Conservation (phyloP, 805 yeast genomes). For the Wickerhamiella dianesei region DNA sequence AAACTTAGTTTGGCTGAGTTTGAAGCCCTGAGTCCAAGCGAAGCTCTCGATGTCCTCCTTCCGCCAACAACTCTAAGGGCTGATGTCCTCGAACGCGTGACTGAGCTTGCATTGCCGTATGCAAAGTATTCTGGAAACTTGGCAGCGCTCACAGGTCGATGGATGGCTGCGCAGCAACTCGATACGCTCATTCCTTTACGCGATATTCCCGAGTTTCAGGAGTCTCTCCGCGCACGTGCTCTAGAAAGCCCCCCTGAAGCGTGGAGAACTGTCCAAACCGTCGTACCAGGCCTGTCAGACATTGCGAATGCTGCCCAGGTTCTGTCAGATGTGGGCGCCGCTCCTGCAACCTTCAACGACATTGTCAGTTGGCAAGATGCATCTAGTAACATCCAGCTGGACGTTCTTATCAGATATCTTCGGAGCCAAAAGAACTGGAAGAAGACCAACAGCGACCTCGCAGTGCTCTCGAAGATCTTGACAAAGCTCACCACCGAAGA, state of each 20-base stretch:
- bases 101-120: slow-evolving; percentile 21
- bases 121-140: slow-evolving; percentile 13
- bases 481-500: slow-evolving; percentile 3
- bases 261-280: slow-evolving; percentile 2
- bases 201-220: slow-evolving; percentile 6
- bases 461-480: slow-evolving; percentile 7
- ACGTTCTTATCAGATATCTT: slow-evolving; percentile 8
- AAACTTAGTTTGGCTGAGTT: slow-evolving; percentile 11
- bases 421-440: slow-evolving; percentile 1
- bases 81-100: slow-evolving; percentile 15
- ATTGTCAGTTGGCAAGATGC: slow-evolving; percentile 14
- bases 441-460: slow-evolving; percentile 4
- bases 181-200: slow-evolving; percentile 10
- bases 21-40: slow-evolving; percentile 10
- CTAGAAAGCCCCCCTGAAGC: slow-evolving; percentile 5
- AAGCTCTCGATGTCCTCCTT: slow-evolving; percentile 12
- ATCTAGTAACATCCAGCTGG: slow-evolving; percentile 6
- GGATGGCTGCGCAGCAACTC: slow-evolving; percentile 9
- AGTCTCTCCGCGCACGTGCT: slow-evolving; percentile 16
- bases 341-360: slow-evolving; percentile 7
- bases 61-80: slow-evolving; percentile 11
- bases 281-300: neutral
- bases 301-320: slow-evolving; percentile 4
- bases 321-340: neutral
- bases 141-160: slow-evolving; percentile 14